Conservation (phyloP, 768 basidiomycete genomes). For the Suillus brevipes region DNA sequence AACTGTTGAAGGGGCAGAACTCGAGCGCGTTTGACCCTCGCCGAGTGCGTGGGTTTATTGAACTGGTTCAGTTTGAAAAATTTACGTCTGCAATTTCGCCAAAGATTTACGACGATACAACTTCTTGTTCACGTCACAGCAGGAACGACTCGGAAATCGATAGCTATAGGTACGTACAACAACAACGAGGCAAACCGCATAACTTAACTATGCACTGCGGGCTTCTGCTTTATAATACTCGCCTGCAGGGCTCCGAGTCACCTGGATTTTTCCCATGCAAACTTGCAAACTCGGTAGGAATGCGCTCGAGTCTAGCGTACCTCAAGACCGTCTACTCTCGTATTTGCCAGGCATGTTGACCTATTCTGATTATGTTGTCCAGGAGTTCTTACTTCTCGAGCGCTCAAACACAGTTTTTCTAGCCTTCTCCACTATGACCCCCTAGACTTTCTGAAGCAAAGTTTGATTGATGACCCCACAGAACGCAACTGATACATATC, state of each 20-base stretch:
- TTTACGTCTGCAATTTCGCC: not conserved
- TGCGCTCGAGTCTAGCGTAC: not conserved
- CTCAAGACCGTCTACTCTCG: too few species aligned
- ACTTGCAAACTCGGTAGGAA: not conserved
- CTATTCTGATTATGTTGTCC: not conserved
- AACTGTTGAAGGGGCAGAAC: not conserved
- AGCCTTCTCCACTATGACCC: not conserved
- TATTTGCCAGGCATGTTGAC: too few species aligned
- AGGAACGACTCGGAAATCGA: not conserved
- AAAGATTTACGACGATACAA: not conserved
- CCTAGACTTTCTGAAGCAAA: not conserved
- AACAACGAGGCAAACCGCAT: too few species aligned
- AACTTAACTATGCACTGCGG: not conserved
- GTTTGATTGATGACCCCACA: not conserved
- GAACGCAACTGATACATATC: not conserved
- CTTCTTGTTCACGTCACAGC: not conserved
- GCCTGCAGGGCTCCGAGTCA: not conserved
- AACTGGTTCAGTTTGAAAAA: not conserved
- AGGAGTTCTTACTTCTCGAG: not conserved
- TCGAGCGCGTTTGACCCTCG: not conserved
- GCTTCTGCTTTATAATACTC: not conserved
- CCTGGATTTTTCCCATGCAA: not conserved
- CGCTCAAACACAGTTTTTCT: not conserved
- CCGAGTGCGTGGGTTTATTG: not conserved
- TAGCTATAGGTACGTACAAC: not conserved